These are phyloP conservation scores for Cercospora citrullina DNA, from an alignment of 2,329 filamentous ascomycete genomes.

Conservation along the genomic window DNA sequence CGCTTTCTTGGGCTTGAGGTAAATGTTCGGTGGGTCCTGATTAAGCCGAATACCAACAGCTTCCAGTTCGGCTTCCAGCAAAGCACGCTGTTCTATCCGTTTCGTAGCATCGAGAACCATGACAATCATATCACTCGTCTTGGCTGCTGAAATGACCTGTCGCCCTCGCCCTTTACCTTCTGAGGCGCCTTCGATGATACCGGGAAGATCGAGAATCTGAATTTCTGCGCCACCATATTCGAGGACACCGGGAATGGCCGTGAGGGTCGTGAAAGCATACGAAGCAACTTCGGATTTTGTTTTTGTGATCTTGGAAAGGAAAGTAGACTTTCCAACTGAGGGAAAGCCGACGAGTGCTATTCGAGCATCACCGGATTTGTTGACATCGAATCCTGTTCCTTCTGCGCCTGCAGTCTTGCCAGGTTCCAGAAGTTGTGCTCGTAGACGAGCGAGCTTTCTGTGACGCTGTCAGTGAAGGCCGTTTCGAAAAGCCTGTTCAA, in stretches of 20 bases:
- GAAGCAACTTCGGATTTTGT: constrained; percentile 94
- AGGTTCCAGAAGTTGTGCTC: constrained; percentile 92
- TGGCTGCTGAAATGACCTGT: constrained; percentile 96
- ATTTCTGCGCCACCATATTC: constrained; percentile 98
- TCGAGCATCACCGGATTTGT: constrained; percentile 92
- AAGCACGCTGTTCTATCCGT: constrained; percentile 83
- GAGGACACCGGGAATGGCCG: constrained; percentile 93
- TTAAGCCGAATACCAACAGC: constrained; percentile 94
- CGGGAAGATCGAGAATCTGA: constrained; percentile 93
- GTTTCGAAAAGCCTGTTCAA: background rate
- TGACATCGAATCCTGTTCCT: constrained; percentile 82
- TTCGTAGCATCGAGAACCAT: constrained; percentile 98
- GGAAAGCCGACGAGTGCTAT: constrained; percentile 98
- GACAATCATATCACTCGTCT: constrained; percentile 94
- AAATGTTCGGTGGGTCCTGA: constrained; percentile 94
- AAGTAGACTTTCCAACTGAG: constrained; percentile 97
- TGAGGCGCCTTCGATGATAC: constrained; percentile 95
- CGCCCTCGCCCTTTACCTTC: constrained; percentile 94
- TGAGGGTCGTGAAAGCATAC: constrained; percentile 96
- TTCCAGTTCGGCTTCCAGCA: constrained; percentile 90
- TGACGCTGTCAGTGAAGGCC: constrained; percentile 25
- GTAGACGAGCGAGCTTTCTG: constrained; percentile 91
- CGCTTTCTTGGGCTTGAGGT: constrained; percentile 91
- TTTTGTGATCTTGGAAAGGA: constrained; percentile 98
- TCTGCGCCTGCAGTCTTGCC: constrained; percentile 74